phyloP scores from a whole-genome alignment of 495 filamentous ascomycete species.

The Staphylotrichum longicolle region DNA sequence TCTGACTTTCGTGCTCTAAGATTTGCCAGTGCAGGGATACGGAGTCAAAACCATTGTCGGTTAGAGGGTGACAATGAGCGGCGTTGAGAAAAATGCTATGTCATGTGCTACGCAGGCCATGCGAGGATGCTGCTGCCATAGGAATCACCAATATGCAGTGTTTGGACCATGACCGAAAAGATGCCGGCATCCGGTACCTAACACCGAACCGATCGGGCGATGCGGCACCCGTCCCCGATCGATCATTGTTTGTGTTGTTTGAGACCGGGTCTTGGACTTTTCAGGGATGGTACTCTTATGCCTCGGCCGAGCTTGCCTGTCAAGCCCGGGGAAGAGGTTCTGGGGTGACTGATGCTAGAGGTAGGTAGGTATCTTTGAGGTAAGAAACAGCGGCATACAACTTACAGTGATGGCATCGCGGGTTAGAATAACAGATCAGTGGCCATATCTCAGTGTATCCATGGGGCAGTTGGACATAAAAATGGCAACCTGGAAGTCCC shows the following conservation, averaged over 20 bases:
- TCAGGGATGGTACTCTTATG: background rate
- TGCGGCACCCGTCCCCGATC: constrained; percentile 1
- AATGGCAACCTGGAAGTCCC: too few relatives aligned
- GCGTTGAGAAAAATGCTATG: background rate
- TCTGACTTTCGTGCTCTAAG: background rate
- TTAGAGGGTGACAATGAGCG: too few relatives aligned
- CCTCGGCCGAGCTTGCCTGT: background rate
- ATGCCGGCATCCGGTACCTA: background rate
- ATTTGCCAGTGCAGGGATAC: too few relatives aligned
- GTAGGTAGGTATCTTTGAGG: too few relatives aligned
- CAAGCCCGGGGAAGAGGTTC: background rate
- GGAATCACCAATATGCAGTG: background rate
- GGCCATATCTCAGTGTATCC: too few relatives aligned
- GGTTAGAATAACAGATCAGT: too few relatives aligned
- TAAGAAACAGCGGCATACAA: too few relatives aligned
- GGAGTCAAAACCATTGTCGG: too few relatives aligned
- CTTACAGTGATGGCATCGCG: too few relatives aligned
- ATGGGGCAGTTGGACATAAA: too few relatives aligned
- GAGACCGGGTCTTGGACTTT: background rate
- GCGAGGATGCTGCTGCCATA: background rate
- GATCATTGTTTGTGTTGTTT: background rate
- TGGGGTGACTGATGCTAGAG: background rate
- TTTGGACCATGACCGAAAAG: background rate
- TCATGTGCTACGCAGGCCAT: constrained; percentile 13
- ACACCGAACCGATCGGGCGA: constrained; percentile 14